Evolutionary conservation across 2,329 filamentous ascomycete species (phyloP).

Genomic region (Aspergillus bombycis): DNA sequence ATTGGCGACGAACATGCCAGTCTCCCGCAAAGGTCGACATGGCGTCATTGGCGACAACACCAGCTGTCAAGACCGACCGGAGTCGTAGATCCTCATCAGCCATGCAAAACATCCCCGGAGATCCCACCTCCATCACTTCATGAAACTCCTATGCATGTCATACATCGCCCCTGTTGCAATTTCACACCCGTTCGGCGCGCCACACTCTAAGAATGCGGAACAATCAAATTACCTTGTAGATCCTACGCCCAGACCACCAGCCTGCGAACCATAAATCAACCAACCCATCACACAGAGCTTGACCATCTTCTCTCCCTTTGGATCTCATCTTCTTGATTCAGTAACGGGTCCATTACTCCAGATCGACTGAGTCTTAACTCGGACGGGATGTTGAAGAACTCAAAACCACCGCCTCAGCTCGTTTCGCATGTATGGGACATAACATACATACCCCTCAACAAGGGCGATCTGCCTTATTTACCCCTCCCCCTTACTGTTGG

Average conservation of each 20-base stretch:
- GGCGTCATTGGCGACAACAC: background rate
- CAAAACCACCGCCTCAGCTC: background rate
- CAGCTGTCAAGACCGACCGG: background rate
- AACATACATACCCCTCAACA: constrained; percentile 1
- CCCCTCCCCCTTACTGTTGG: constrained; percentile 7
- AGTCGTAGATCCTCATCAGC: background rate
- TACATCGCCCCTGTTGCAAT: background rate
- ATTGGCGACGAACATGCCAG: background rate
- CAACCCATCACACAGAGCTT: background rate
- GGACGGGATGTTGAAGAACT: background rate
- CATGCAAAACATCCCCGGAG: background rate
- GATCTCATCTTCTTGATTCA: background rate
- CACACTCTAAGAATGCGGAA: background rate
- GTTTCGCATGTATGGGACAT: background rate
- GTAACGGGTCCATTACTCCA: background rate
- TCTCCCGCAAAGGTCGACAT: background rate
- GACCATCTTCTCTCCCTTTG: background rate
- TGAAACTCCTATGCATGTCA: constrained; percentile 2
- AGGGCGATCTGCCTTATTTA: constrained; percentile 2
- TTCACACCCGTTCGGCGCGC: background rate
- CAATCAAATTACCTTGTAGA: constrained; percentile 3
- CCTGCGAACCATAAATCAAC: background rate
- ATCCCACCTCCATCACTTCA: background rate
- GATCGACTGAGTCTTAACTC: background rate
- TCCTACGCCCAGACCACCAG: background rate